Percentiles rank a stretch among this genome's conserved stretches.
These are phyloP conservation scores for Symbiodinium pilosum DNA, from an alignment of 73 alveolate species.

Conservation along the genomic window DNA sequence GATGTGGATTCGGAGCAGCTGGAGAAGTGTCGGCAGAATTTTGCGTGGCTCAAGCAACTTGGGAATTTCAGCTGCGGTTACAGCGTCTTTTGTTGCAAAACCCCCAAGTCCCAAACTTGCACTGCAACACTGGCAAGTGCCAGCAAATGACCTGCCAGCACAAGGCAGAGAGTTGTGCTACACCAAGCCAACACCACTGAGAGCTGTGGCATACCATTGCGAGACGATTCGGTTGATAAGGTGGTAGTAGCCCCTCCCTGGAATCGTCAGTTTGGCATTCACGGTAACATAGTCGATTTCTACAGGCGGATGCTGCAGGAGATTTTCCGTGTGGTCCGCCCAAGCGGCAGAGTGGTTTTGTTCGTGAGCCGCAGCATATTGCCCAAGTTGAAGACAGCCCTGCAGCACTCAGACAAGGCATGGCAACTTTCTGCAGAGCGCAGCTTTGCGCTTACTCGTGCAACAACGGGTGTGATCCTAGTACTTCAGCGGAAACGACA, in stretches of 20 bases:
- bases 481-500: not conserved
- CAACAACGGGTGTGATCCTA: constrained; percentile 41
- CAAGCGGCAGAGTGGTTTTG: constrained; percentile 22
- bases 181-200: constrained; percentile 12
- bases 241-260: constrained; percentile 68
- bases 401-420: not conserved
- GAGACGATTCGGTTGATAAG: constrained; percentile 15
- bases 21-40: constrained; percentile 3
- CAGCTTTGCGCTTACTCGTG: constrained; percentile 41
- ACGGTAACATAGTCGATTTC: constrained; percentile 19
- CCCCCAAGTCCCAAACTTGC: too few relatives aligned
- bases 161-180: not conserved
- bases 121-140: too few relatives aligned
- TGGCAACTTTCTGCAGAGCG: constrained; percentile 36
- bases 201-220: constrained; percentile 1
- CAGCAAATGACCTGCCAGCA: not conserved
- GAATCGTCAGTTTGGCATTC: constrained; percentile 48
- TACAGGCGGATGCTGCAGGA: constrained; percentile 40
- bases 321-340: constrained; percentile 26
- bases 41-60: not conserved
- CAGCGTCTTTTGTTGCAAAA: not conserved
- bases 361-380: constrained; percentile 32
- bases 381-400: constrained; percentile 10
- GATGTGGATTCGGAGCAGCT: constrained; percentile 47
- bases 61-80: not conserved